Conservation (phyloP, 345 rosid species). For the Sisymbrium irio region DNA sequence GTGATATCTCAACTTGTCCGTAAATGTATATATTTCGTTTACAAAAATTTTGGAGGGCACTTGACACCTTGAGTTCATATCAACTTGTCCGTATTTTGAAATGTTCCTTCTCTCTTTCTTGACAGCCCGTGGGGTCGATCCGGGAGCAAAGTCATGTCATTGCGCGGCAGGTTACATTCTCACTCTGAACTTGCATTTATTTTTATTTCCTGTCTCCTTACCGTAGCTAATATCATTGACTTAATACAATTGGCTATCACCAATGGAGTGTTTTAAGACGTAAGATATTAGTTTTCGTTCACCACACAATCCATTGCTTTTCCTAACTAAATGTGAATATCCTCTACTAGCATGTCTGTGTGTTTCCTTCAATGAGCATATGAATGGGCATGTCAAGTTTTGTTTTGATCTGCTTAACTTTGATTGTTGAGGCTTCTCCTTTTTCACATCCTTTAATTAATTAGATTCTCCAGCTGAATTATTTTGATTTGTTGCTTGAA, state of each 20-base stretch:
- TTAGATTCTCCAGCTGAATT: neutral
- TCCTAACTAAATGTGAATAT: neutral
- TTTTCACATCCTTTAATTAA: neutral
- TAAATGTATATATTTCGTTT: neutral
- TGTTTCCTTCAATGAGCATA: neutral
- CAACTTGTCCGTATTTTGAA: neutral
- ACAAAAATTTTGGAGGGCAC: neutral
- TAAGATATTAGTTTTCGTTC: neutral
- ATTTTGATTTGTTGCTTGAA: neutral
- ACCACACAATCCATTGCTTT: neutral
- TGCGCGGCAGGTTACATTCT: conserved; percentile 67
- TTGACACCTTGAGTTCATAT: conserved; percentile 10
- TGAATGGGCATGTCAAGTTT: neutral
- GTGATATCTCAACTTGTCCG: conserved; percentile 37
- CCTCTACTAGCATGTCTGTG: neutral
- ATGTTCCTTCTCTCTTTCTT: conserved; percentile 11
- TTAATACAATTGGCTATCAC: neutral
- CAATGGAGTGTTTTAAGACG: neutral
- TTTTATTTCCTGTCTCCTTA: neutral
- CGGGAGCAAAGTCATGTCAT: conserved; percentile 76
- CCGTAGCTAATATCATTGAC: neutral
- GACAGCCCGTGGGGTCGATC: conserved; percentile 88
- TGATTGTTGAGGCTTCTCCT: neutral
- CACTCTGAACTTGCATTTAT: neutral
- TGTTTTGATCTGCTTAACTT: neutral